phyloP scores from a whole-genome alignment of 768 basidiomycete genomes.

The Mycena haematopus region DNA sequence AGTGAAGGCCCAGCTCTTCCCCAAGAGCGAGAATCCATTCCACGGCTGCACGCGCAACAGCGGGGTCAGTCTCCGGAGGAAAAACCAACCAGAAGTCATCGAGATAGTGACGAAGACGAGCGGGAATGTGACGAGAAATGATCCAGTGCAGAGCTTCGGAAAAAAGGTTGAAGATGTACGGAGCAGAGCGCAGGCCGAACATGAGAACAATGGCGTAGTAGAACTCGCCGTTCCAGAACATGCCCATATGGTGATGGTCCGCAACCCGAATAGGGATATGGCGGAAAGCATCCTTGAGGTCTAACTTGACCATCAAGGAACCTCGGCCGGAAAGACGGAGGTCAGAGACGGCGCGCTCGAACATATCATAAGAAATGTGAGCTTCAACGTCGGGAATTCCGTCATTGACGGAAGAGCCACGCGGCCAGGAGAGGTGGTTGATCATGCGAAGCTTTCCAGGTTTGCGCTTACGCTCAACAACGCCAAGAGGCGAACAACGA shows the following conservation, averaged over 20 bases:
- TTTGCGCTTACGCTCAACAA: conserved; percentile 31
- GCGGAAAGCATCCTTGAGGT: conserved; percentile 37
- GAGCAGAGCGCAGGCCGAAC: conserved; percentile 42
- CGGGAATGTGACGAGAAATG: conserved; percentile 41
- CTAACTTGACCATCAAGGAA: too few species aligned
- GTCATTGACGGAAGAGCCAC: conserved; percentile 37
- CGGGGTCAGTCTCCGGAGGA: conserved; percentile 2
- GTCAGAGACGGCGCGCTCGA: conserved; percentile 34
- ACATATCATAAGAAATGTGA: conserved; percentile 38
- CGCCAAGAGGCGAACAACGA: conserved; percentile 36
- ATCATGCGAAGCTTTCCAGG: conserved; percentile 32
- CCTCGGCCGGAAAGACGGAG: conserved; percentile 33
- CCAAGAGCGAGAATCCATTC: conserved; percentile 40
- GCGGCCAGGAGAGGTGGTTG: conserved; percentile 36
- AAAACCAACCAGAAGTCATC: conserved; percentile 44
- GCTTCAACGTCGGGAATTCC: conserved; percentile 39
- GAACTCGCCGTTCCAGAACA: conserved; percentile 36
- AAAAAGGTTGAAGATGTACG: conserved; percentile 32
- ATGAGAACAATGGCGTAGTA: conserved; percentile 40
- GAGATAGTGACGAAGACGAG: conserved; percentile 41
- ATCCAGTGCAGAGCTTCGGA: conserved; percentile 46
- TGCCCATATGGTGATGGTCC: conserved; percentile 44
- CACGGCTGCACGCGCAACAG: conserved; percentile 27
- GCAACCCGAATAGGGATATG: conserved; percentile 40
- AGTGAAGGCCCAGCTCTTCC: conserved; percentile 30